Evolutionary conservation across 2,329 filamentous ascomycete species (phyloP).

Genomic region (Hypomyces perniciosus): DNA sequence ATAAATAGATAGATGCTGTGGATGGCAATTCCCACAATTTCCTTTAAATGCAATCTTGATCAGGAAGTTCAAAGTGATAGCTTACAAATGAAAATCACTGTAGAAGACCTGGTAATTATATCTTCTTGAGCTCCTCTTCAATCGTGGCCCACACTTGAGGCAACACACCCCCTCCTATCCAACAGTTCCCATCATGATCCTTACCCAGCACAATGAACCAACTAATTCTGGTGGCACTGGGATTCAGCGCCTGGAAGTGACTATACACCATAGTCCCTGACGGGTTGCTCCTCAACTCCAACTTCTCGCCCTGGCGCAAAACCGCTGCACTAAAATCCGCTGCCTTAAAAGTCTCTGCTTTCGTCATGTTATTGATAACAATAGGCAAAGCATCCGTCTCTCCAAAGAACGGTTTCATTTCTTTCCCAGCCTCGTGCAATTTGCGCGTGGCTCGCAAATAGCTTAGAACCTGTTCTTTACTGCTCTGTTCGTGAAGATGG

Average conservation of each 20-base stretch:
- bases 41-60: too few species aligned
- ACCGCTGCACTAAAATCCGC: conserved; percentile 8
- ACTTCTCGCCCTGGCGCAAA: background rate
- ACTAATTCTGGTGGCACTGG: background rate
- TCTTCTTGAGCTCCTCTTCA: conserved; percentile 1
- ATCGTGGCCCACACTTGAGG: conserved; percentile 8
- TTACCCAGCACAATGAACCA: conserved; percentile 9
- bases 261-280: conserved; percentile 6
- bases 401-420: background rate
- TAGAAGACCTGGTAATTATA: background rate
- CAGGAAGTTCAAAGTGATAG: too few species aligned
- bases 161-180: conserved; percentile 4
- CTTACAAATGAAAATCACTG: too few species aligned
- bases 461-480: conserved; percentile 27
- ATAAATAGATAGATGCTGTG: too few species aligned
- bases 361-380: conserved; percentile 3
- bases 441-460: background rate
- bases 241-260: background rate
- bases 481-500: conserved; percentile 29
- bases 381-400: background rate
- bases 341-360: background rate
- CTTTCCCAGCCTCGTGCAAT: conserved; percentile 17
- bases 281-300: conserved; percentile 3
- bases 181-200: conserved; percentile 8
- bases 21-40: too few species aligned